A percentile compares a stretch with the other conserved stretches of the same genome.
Conservation (phyloP, 768 basidiomycete genomes). For the Trametes villosa region DNA sequence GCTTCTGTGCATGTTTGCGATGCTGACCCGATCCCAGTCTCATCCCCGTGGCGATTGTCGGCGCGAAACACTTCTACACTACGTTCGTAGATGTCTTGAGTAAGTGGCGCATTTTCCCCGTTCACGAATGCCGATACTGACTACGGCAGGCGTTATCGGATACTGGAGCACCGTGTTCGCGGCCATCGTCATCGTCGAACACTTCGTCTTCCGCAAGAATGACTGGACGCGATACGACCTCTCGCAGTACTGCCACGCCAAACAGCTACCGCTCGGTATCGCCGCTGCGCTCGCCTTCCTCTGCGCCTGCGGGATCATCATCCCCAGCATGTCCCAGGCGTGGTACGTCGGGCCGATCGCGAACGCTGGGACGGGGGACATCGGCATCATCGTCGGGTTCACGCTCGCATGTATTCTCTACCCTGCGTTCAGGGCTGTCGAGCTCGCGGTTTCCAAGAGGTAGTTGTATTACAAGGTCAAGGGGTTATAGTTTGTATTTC, state of each 20-base stretch:
- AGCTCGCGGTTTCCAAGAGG: conserved; percentile 27
- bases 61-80: conserved; percentile 48
- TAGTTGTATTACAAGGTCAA: not conserved
- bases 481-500: conserved; percentile 18
- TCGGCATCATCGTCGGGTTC: conserved; percentile 49
- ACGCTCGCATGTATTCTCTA: conserved; percentile 39
- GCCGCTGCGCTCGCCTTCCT: conserved; percentile 47
- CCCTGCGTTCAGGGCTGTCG: conserved; percentile 32
- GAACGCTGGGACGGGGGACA: conserved; percentile 47
- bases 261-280: conserved; percentile 43
- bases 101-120: conserved; percentile 20
- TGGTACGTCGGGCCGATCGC: conserved; percentile 59
- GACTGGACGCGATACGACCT: conserved; percentile 43
- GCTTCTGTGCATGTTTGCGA: not conserved
- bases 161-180: conserved; percentile 47
- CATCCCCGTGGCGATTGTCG: conserved; percentile 52
- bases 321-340: conserved; percentile 55
- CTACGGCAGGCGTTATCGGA: conserved; percentile 46
- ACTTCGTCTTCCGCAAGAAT: conserved; percentile 46
- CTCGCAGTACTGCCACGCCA: conserved; percentile 40
- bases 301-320: conserved; percentile 43
- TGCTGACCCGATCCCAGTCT: conserved; percentile 33
- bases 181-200: conserved; percentile 47
- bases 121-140: not conserved
- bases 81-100: conserved; percentile 49